Percentiles rank a stretch among this genome's conserved stretches.
Conservation (phyloP, 2,329 filamentous ascomycete species). For the Alternaria angustiovoidea region DNA sequence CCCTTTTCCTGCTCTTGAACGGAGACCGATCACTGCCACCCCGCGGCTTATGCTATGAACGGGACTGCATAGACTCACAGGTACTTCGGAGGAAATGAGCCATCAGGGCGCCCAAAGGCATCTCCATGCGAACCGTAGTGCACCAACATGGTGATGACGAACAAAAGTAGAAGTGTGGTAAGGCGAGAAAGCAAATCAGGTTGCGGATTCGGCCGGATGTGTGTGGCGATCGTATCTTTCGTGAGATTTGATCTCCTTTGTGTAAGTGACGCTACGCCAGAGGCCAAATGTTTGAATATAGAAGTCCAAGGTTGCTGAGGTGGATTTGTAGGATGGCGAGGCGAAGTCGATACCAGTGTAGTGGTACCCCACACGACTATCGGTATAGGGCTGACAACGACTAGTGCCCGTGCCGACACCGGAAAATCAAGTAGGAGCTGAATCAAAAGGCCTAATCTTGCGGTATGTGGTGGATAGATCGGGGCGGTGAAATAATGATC, state of each 20-base stretch:
- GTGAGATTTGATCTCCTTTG: conserved; percentile 14
- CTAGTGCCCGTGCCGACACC: conserved; percentile 13
- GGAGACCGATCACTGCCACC: conserved; percentile 26
- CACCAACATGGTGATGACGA: conserved; percentile 25
- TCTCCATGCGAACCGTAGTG: conserved; percentile 17
- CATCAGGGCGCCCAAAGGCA: conserved; percentile 22
- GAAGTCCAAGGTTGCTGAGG: conserved; percentile 26
- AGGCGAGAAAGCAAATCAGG: conserved; percentile 18
- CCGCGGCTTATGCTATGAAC: conserved; percentile 18
- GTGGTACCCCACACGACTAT: conserved; percentile 24
- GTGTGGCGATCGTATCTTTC: conserved; percentile 17
- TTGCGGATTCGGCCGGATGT: conserved; percentile 13
- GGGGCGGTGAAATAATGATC: conserved; percentile 21
- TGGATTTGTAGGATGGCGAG: conserved; percentile 22
- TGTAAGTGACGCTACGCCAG: conserved; percentile 12
- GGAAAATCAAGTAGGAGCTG: conserved; percentile 8
- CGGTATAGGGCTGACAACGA: conserved; percentile 34
- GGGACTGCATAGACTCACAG: conserved; percentile 21
- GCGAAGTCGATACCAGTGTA: conserved; percentile 26
- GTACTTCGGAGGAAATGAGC: conserved; percentile 18
- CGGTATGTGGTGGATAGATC: conserved; percentile 12
- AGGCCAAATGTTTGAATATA: conserved; percentile 14
- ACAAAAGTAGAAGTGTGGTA: conserved; percentile 14
- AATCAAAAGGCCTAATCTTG: conserved; percentile 10
- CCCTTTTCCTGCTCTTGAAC: conserved; percentile 5